Evolutionary conservation across 1,284 basidiomycete genomes (phyloP).

Genomic region (Ustilago sp.): DNA sequence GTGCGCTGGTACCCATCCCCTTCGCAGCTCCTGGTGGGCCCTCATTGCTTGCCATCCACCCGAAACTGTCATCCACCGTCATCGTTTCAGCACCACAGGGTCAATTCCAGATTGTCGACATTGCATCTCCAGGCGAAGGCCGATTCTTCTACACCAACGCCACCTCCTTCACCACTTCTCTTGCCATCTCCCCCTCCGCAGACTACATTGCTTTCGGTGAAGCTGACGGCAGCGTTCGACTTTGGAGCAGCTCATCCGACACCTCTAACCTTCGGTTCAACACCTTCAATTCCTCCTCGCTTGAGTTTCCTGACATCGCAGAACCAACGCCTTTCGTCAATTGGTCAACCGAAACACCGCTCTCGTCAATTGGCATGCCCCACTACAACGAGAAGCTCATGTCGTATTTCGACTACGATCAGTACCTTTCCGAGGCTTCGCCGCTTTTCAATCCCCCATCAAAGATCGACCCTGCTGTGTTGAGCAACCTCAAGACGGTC

Average conservation of each 20-base stretch:
- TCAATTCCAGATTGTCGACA: constrained; percentile 89
- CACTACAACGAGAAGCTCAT: constrained; percentile 82
- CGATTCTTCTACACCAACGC: constrained; percentile 78
- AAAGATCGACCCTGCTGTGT: constrained; percentile 82
- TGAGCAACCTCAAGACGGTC: constrained; percentile 83
- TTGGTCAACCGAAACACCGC: constrained; percentile 87
- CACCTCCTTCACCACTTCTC: constrained; percentile 81
- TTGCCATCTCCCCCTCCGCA: constrained; percentile 85
- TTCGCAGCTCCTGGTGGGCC: constrained; percentile 83
- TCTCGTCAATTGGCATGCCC: constrained; percentile 91
- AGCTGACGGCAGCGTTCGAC: constrained; percentile 84
- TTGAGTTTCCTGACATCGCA: constrained; percentile 84
- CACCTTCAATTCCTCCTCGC: constrained; percentile 83
- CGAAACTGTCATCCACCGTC: constrained; percentile 81
- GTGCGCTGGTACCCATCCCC: constrained; percentile 82
- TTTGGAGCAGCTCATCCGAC: constrained; percentile 77
- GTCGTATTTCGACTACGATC: constrained; percentile 76
- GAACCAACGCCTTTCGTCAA: constrained; percentile 77
- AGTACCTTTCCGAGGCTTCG: constrained; percentile 66
- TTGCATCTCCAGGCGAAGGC: constrained; percentile 77
- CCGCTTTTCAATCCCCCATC: constrained; percentile 75
- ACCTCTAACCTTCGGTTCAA: constrained; percentile 78
- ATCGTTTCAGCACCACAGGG: constrained; percentile 86
- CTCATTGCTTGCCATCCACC: constrained; percentile 85
- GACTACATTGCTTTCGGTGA: constrained; percentile 94